Evolutionary conservation across 2,329 filamentous ascomycete species (phyloP).

Genomic region (Colletotrichum melonis): DNA sequence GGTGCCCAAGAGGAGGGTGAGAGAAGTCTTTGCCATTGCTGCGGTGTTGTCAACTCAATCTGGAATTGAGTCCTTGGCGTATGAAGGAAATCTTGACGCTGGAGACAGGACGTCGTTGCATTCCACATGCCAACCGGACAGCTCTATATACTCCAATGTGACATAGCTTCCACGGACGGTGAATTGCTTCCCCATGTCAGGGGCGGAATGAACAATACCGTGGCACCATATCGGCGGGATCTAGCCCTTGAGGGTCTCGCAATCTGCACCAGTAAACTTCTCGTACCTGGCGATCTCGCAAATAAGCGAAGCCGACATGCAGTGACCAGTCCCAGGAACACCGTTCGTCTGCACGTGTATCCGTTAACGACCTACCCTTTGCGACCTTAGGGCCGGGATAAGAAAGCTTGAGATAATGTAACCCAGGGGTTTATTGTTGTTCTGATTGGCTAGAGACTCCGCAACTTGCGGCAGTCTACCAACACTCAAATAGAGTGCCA

Average conservation of each 20-base stretch:
- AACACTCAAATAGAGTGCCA: slow-evolving; percentile 8
- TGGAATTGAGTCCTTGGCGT: not conserved
- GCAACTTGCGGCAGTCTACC: not conserved
- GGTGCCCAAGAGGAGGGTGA: not conserved
- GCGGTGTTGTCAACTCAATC: not conserved
- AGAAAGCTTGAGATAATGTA: not conserved
- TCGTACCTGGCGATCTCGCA: not conserved
- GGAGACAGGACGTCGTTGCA: too few relatives aligned
- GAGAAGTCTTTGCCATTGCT: not conserved
- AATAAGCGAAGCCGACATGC: not conserved
- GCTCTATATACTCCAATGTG: not conserved
- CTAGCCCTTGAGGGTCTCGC: not conserved
- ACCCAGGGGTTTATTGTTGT: not conserved
- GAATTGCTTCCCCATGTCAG: not conserved
- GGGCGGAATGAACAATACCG: not conserved
- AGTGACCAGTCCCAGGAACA: not conserved
- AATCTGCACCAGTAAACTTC: not conserved
- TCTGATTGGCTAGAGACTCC: not conserved
- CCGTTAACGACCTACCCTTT: not conserved
- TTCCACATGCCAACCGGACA: not conserved
- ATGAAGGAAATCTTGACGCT: not conserved
- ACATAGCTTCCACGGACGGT: not conserved
- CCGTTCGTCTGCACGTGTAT: not conserved
- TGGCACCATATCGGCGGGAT: not conserved
- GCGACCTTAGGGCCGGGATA: not conserved